phyloP scores from a whole-genome alignment of 768 basidiomycete genomes.

The Mycena indigotica region DNA sequence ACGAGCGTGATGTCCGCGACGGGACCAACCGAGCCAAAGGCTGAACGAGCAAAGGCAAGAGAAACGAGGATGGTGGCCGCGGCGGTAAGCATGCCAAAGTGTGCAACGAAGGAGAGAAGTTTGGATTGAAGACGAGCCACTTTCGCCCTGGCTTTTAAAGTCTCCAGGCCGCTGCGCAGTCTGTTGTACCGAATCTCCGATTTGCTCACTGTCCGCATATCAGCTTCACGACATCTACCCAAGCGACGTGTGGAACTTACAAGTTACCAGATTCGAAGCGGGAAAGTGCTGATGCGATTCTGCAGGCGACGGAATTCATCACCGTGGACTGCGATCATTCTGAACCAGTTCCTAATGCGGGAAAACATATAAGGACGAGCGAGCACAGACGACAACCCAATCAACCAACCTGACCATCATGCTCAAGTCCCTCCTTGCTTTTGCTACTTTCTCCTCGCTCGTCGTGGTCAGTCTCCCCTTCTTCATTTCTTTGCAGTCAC shows the following conservation, averaged over 20 bases:
- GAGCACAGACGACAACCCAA: not conserved
- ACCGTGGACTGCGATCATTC: not conserved
- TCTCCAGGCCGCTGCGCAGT: too few species aligned
- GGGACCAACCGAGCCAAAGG: conserved; percentile 7
- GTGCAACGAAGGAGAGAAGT: not conserved
- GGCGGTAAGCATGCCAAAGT: not conserved
- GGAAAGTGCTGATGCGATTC: not conserved
- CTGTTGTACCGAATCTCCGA: not conserved
- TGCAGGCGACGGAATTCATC: not conserved
- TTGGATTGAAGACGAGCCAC: not conserved
- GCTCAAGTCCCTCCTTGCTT: not conserved
- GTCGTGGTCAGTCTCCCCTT: conserved; percentile 19
- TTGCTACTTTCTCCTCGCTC: not conserved
- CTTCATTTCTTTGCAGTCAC: conserved; percentile 4
- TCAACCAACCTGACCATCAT: not conserved
- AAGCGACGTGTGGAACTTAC: not conserved
- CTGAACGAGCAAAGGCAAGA: not conserved
- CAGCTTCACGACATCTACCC: not conserved
- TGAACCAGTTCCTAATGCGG: not conserved
- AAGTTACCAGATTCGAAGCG: not conserved
- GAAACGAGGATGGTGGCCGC: not conserved
- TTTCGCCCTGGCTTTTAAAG: not conserved
- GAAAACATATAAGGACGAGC: not conserved
- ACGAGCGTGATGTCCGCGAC: conserved; percentile 29
- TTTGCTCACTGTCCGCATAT: too few species aligned